Evolutionary conservation across 2,329 filamentous ascomycete genomes (phyloP).

Genomic region (Hymenoscyphus repandus): DNA sequence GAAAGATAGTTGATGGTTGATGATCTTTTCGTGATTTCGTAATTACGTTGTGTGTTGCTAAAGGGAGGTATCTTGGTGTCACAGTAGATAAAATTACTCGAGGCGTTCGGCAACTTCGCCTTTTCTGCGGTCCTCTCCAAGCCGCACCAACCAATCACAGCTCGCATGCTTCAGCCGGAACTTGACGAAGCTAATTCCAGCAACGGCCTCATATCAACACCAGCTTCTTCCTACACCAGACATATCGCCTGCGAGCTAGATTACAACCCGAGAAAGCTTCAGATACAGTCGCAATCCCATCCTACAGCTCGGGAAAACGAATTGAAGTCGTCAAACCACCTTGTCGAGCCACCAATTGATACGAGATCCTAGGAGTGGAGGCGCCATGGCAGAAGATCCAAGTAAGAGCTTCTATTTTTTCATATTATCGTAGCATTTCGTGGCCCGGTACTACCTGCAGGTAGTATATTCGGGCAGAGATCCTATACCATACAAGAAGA

Average conservation of each 20-base stretch:
- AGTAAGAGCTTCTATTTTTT: slow-evolving; percentile 39
- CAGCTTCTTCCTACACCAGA: background rate
- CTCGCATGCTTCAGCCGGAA: background rate
- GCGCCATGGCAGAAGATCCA: slow-evolving; percentile 31
- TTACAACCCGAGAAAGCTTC: slow-evolving; percentile 11
- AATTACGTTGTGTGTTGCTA: too few relatives aligned
- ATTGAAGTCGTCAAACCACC: slow-evolving; percentile 7
- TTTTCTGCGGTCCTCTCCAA: background rate
- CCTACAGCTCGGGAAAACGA: slow-evolving; percentile 16
- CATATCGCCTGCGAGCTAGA: slow-evolving; percentile 10
- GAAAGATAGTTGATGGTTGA: too few relatives aligned
- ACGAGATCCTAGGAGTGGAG: slow-evolving; percentile 14
- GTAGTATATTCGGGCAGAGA: background rate
- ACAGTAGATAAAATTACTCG: background rate
- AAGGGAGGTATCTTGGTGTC: too few relatives aligned
- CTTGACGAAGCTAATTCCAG: slow-evolving; percentile 3
- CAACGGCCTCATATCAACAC: slow-evolving; percentile 2
- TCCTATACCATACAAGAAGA: background rate
- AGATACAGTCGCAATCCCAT: slow-evolving; percentile 1
- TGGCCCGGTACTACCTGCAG: background rate
- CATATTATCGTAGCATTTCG: background rate
- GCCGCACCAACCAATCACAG: background rate
- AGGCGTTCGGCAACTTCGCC: background rate
- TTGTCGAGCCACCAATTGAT: slow-evolving; percentile 5
- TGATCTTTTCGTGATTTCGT: too few relatives aligned